Percentiles rank a stretch among this genome's conserved stretches.
phyloP scores from a whole-genome alignment of 306 rosid species.

The Styphnolobium japonicum region DNA sequence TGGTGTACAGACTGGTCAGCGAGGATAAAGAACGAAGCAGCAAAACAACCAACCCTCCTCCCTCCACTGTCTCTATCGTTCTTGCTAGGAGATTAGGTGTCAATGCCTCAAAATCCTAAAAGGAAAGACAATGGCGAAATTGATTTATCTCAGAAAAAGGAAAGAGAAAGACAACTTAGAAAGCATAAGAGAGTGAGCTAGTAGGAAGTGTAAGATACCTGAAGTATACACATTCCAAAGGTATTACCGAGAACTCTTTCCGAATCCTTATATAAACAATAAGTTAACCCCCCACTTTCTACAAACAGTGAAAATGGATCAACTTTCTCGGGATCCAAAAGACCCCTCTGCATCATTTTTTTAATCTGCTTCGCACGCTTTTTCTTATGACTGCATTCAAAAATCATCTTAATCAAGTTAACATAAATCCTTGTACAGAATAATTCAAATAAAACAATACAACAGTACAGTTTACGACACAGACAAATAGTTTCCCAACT shows the following conservation, averaged over 20 bases:
- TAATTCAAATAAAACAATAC: neutral
- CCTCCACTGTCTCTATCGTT: conserved; percentile 96
- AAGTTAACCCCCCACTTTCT: conserved; percentile 67
- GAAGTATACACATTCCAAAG: conserved; percentile 93
- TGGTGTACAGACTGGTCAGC: conserved; percentile 86
- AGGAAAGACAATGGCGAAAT: conserved; percentile 23
- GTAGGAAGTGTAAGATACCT: conserved; percentile 45
- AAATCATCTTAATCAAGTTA: conserved; percentile 33
- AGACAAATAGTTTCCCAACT: neutral
- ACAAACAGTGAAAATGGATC: conserved; percentile 80
- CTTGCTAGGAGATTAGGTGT: conserved; percentile 94
- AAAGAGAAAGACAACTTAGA: neutral
- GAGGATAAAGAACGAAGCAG: conserved; percentile 78
- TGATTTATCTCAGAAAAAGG: neutral
- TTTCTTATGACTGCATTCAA: conserved; percentile 69
- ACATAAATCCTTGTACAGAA: neutral
- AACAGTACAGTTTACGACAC: neutral
- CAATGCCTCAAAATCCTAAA: conserved; percentile 92
- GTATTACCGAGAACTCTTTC: conserved; percentile 91
- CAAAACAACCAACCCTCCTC: conserved; percentile 88
- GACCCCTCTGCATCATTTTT: conserved; percentile 70
- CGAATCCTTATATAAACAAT: conserved; percentile 79
- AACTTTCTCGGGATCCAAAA: conserved; percentile 77
- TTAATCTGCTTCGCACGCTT: conserved; percentile 83
- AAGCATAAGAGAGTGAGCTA: conserved; percentile 7